Evolutionary conservation across 192 early-diverging fungal species (phyloP).

Genomic region (Rhizophagus sp.): DNA sequence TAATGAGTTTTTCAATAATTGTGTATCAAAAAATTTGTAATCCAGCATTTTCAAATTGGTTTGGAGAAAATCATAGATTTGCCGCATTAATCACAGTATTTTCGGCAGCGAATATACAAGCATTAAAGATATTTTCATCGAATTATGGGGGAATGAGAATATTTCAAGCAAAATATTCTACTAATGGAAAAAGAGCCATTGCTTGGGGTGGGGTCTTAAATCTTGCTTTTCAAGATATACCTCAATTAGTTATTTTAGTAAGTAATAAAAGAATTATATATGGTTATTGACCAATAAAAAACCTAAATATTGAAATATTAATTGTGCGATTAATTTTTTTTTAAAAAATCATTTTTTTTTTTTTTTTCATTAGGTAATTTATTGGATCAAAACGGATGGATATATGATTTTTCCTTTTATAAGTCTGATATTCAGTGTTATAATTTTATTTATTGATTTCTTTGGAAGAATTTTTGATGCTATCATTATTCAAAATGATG

Average conservation of each 20-base stretch:
- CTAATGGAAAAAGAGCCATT: neutral
- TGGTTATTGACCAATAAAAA: too few relatives aligned
- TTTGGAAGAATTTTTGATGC: neutral
- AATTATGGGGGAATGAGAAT: neutral
- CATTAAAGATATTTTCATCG: neutral
- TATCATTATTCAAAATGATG: neutral
- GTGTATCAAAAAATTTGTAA: neutral
- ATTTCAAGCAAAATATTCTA: neutral
- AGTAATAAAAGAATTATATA: neutral
- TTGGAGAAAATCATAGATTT: neutral
- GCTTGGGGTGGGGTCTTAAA: neutral
- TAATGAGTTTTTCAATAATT: neutral
- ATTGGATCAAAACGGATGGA: neutral
- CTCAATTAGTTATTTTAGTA: neutral
- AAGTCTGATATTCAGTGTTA: neutral
- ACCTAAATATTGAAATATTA: too few relatives aligned
- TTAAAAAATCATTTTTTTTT: too few relatives aligned
- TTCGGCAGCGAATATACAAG: neutral
- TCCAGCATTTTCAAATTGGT: neutral
- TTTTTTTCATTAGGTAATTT: neutral
- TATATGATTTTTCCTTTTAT: neutral
- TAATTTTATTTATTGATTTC: neutral
- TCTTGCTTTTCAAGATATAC: neutral
- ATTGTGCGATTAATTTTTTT: too few relatives aligned
- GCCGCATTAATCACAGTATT: neutral